Conservation (phyloP, 2,329 filamentous ascomycete species). For the Aspergillus tubingensis region DNA sequence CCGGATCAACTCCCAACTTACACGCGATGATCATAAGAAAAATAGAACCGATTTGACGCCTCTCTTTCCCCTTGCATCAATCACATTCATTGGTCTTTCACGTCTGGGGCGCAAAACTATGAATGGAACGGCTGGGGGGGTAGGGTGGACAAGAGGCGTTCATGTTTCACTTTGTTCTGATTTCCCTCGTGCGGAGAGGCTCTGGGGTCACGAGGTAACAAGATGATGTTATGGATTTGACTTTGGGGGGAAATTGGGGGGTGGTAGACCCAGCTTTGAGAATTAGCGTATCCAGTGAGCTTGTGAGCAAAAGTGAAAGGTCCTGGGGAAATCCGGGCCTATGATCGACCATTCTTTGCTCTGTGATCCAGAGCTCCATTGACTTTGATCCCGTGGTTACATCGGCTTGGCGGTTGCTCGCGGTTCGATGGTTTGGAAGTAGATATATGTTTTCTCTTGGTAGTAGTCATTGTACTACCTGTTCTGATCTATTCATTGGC, state of each 20-base stretch:
- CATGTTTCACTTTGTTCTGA: background rate
- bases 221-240: conserved; percentile 8
- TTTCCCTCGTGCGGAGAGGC: conserved; percentile 8
- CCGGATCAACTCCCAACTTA: conserved; percentile 18
- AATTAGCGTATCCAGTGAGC: background rate
- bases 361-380: background rate
- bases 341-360: background rate
- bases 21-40: conserved; percentile 2
- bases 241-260: background rate
- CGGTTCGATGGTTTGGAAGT: background rate
- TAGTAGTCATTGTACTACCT: background rate
- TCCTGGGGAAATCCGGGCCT: background rate
- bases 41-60: background rate
- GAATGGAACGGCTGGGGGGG: background rate
- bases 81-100: background rate
- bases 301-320: background rate
- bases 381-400: conserved; percentile 2
- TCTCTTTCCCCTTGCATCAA: background rate
- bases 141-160: background rate
- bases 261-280: no score
- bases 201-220: conserved; percentile 5
- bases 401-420: conserved; percentile 7
- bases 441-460: background rate
- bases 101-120: background rate
- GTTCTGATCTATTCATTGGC: background rate